Evolutionary conservation across 1,284 basidiomycete species (phyloP).

Genomic region (Cryptococcus sp.): DNA sequence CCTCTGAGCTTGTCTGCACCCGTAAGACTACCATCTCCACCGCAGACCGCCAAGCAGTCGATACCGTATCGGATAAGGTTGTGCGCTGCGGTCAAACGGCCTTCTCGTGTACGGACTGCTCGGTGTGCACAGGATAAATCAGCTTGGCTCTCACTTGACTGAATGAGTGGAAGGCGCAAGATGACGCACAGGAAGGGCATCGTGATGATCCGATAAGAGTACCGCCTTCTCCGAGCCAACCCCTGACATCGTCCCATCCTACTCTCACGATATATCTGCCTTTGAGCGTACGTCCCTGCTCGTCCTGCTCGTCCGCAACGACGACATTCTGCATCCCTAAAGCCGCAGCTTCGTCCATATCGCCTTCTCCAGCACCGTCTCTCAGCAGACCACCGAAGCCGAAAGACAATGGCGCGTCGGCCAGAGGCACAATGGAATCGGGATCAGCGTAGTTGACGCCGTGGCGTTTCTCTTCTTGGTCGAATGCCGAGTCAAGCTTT

Average conservation of each 20-base stretch:
- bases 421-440: conserved; percentile 35
- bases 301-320: conserved; percentile 57
- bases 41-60: conserved; percentile 93
- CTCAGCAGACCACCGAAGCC: conserved; percentile 87
- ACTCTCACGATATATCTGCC: conserved; percentile 94
- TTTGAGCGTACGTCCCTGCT: conserved; percentile 64
- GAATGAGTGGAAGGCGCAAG: neutral
- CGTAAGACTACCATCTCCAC: conserved; percentile 93
- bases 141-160: conserved; percentile 6
- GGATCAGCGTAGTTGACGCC: conserved; percentile 37
- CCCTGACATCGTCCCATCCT: conserved; percentile 97
- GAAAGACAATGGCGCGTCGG: conserved; percentile 64
- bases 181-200: conserved; percentile 66
- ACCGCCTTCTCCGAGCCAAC: conserved; percentile 94
- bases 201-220: conserved; percentile 96
- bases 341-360: conserved; percentile 46
- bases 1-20: conserved; percentile 91
- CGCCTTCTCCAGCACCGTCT: conserved; percentile 83
- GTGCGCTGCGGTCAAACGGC: conserved; percentile 79
- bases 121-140: neutral
- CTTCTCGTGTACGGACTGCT: conserved; percentile 75
- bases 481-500: conserved; percentile 1
- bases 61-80: conserved; percentile 96
- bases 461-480: conserved; percentile 14
- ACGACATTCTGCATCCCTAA: conserved; percentile 36